These are phyloP conservation scores for Keqinozyma sinolaborantium DNA, from an alignment of 1,139 yeast species.

Conservation along the genomic window DNA sequence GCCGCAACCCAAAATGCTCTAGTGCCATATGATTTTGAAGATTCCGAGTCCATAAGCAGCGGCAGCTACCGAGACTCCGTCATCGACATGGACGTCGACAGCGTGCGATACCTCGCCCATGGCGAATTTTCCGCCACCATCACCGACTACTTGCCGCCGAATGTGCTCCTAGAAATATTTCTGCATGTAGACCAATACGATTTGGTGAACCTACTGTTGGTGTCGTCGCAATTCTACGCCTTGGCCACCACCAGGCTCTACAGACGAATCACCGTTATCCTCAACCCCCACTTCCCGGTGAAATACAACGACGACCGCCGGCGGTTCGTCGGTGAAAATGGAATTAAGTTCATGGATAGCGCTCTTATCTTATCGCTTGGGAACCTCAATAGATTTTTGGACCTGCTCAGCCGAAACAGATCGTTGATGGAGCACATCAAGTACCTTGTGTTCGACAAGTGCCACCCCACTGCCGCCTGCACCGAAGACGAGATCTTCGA, in stretches of 20 bases:
- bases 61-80: no score
- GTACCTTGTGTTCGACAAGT: conserved; percentile 35
- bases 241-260: conserved; percentile 25
- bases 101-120: no score
- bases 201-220: conserved; percentile 21
- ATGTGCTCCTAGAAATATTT: conserved; percentile 5
- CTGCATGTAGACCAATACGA: conserved; percentile 31
- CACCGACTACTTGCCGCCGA: conserved; percentile 2
- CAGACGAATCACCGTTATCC: conserved; percentile 27
- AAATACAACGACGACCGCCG: conserved; percentile 14
- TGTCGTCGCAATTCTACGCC: conserved; percentile 20
- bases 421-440: conserved; percentile 20
- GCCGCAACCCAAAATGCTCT: no score
- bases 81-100: no score
- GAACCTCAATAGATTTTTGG: conserved; percentile 18
- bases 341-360: conserved; percentile 29
- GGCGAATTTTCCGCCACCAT: no score
- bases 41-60: no score
- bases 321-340: conserved; percentile 25
- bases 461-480: conserved; percentile 18
- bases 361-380: conserved; percentile 20
- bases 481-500: conserved; percentile 15
- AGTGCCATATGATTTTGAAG: no score
- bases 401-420: conserved; percentile 16
- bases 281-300: conserved; percentile 27